Evolutionary conservation across 352 stramenopile species (phyloP), one percentile per base, ranked within the genome.

Genomic region (Hyaloperonospora brassicae): DNA sequence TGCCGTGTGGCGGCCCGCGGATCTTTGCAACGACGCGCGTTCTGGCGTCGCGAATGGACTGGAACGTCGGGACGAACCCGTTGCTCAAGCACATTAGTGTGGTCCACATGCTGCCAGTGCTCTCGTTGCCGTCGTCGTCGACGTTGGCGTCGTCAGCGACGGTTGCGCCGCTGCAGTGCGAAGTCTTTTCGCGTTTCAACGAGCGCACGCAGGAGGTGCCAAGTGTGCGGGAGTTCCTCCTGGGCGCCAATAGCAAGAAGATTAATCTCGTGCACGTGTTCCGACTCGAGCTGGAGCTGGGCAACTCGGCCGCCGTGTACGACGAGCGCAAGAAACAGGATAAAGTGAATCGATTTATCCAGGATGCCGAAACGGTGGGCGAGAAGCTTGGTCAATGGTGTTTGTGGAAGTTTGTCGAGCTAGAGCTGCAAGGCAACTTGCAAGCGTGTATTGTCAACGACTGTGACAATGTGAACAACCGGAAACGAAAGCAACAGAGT

Each of bases 311-410:
- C 0, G 79, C 79, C 0, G 67, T 83, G 9, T 84, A 86, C 52
- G 79, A 94, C 56, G 81, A 89, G 17, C 66, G 67, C 6, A 86
- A 84, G 49, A 84, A 80, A 25, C 79, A 90, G 53, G 74, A 84
- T 22, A 81, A 82, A 21, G 66, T 88, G 8, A 84, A 87, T 23
- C 56, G 68, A 7, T 89, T 94, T 49, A 76, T 90, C 13, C 60
- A 71, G 9, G 79, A 89, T 46, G 79, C 84, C 5, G 70, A 87
- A 56, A 55, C 60, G 0, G 72, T 92, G 5, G 76, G 85, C 31
- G 12, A 65, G 31, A 77, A 89, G 36, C 55, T 94, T 2, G 84
- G 84, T 0, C 48, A 74, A 23, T 94, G 81, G 81, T 94, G 84
- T 57, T 49, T 94, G 30, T 69, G 86, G 62, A 90, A 91, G 45